Evolutionary conservation across 2,329 filamentous ascomycete species (phyloP).

Genomic region (Cladosporium sp.): DNA sequence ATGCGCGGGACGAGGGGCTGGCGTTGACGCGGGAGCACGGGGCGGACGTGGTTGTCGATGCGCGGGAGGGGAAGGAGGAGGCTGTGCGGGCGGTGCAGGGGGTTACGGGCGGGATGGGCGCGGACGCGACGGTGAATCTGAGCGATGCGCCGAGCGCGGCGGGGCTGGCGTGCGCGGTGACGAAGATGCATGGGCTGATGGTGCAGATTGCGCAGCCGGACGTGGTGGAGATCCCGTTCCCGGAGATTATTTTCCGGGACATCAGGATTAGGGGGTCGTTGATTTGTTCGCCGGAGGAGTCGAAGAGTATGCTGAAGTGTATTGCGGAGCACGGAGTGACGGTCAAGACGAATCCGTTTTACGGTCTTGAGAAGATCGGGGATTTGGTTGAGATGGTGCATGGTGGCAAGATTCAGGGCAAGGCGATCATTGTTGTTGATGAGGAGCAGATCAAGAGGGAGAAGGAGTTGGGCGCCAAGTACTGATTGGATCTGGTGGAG

Average conservation of each 20-base stretch:
- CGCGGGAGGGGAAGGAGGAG: conserved; percentile 41
- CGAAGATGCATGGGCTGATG: conserved; percentile 53
- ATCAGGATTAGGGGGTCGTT: conserved; percentile 43
- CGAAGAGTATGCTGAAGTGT: conserved; percentile 28
- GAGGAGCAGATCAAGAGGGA: conserved; percentile 42
- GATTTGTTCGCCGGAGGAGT: conserved; percentile 30
- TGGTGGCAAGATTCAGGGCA: conserved; percentile 49
- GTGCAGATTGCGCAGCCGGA: conserved; percentile 53
- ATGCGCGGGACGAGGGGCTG: conserved; percentile 50
- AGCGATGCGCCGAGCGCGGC: conserved; percentile 48
- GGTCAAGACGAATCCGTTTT: conserved; percentile 47
- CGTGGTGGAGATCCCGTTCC: conserved; percentile 35
- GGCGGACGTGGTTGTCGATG: conserved; percentile 50
- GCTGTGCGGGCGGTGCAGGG: conserved; percentile 44
- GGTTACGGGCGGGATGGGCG: conserved; percentile 45
- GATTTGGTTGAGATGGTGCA: conserved; percentile 47
- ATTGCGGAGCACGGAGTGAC: conserved; percentile 38
- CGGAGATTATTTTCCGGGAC: conserved; percentile 50
- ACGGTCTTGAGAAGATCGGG: conserved; percentile 47
- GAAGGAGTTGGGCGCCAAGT: conserved; percentile 32
- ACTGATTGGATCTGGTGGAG: conserved; percentile 14
- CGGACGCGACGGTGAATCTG: conserved; percentile 48
- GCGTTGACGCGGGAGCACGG: conserved; percentile 42
- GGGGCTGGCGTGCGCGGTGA: conserved; percentile 49
- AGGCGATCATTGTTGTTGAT: conserved; percentile 50